Evolutionary conservation across 2,329 filamentous ascomycete species (phyloP), one percentile per base, ranked within the genome.

Genomic region (Neofusicoccum sp.): DNA sequence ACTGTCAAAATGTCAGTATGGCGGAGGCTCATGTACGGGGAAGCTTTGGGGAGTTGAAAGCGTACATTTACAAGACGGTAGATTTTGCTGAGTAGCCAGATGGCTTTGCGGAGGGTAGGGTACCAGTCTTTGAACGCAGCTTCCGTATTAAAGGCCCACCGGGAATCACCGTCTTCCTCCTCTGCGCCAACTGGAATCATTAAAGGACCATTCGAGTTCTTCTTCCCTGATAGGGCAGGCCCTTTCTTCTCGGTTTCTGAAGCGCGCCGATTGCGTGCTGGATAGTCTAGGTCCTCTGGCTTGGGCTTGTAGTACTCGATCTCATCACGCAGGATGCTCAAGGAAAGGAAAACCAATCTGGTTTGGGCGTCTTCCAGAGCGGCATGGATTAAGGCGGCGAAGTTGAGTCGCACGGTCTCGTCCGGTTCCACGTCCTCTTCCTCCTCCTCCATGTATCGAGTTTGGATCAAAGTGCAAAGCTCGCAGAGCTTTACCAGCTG

Each of bases 331-430:
- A 89, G 76, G 33, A 86, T 80, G 28, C 83, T 81, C 63, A 87
- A 79, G 1, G 86, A 82, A 12, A 87, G 78, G 73, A 89, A 89
- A 4, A 89, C 86, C 2, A 89, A 79, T 56, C 86, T 79, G 6
- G 84, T 86, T 68, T 89, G 86, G 1, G 86, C 84, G 70, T 89
- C 86, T 73, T 88, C 81, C n/a, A 89, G 71, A 4, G 84, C 86
- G 20, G 86, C 84, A 60, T 86, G 84, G 8, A 89, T 84, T 41
- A 89, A 70, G 43, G 76, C 68, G 2, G 83, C 81, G 67, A 89
- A 89, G 68, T 89, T 84, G 16, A 89, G 78, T 63, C 84, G 81
- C 8, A 78, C 77, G 58, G 82, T 81, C 5, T 74, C 70, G 40
- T 83, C 82, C 24, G 24, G 34, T 34, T 54, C 40, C 43, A 84